Conservation (phyloP, 1,284 basidiomycete species). For the Pseudozyma hubeiensis region DNA sequence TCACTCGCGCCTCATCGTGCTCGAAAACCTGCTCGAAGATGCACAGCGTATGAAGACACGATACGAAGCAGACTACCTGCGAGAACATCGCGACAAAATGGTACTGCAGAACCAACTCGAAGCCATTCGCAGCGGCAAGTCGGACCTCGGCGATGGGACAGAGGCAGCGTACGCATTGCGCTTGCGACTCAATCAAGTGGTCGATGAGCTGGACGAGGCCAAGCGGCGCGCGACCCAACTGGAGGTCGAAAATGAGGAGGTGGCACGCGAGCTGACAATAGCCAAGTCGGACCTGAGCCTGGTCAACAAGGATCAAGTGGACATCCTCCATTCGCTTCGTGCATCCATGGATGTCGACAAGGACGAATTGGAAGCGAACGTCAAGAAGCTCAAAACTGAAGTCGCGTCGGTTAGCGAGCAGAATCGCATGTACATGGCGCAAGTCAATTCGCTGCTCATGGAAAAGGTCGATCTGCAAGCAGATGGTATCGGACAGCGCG, state of each 20-base stretch:
- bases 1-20: constrained; percentile 79
- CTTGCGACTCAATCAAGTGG: constrained; percentile 85
- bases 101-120: constrained; percentile 85
- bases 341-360: constrained; percentile 91
- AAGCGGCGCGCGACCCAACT: constrained; percentile 78
- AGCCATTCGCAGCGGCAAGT: constrained; percentile 85
- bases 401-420: constrained; percentile 82
- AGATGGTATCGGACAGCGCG: constrained; percentile 64
- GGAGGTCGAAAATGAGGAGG: constrained; percentile 78
- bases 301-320: constrained; percentile 71
- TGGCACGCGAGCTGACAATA: constrained; percentile 79
- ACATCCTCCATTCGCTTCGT: constrained; percentile 79
- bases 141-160: constrained; percentile 80
- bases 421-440: constrained; percentile 88
- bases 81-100: constrained; percentile 84
- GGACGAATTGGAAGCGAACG: constrained; percentile 77
- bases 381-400: constrained; percentile 76
- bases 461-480: constrained; percentile 89
- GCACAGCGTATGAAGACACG: constrained; percentile 87
- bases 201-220: constrained; percentile 81
- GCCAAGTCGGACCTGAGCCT: constrained; percentile 80
- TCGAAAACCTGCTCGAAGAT: constrained; percentile 91
- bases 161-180: constrained; percentile 88
- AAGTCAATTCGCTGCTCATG: constrained; percentile 75
- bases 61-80: constrained; percentile 89